Evolutionary conservation across 805 yeast species (phyloP).

Genomic region (Saturnispora quitensis): DNA sequence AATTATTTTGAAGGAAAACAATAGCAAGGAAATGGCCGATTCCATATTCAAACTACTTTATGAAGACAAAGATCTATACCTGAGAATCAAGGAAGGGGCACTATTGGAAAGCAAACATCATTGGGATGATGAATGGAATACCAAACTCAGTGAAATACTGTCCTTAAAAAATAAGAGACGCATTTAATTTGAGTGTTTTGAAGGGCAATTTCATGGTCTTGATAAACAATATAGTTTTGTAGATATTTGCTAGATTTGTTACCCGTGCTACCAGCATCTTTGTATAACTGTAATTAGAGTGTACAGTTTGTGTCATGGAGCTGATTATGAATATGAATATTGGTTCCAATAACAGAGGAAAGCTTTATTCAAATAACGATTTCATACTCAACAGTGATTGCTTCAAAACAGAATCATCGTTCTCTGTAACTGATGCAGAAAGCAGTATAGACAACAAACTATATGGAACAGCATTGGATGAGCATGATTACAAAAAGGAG

Average conservation of each 20-base stretch:
- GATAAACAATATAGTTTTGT: neutral
- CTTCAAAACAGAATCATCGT: slow-evolving; percentile 13
- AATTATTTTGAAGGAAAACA: slow-evolving; percentile 33
- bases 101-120: slow-evolving; percentile 51
- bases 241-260: neutral
- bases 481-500: neutral
- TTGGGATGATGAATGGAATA: slow-evolving; percentile 76
- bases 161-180: neutral
- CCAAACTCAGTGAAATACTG: slow-evolving; percentile 31
- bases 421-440: slow-evolving; percentile 8
- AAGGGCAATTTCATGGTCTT: slow-evolving; percentile 19
- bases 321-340: slow-evolving; percentile 23
- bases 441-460: neutral
- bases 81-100: slow-evolving; percentile 57
- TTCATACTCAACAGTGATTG: slow-evolving; percentile 20
- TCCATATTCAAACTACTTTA: slow-evolving; percentile 26
- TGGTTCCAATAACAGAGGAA: slow-evolving; percentile 32
- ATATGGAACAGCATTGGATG: slow-evolving; percentile 1
- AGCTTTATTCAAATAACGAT: slow-evolving; percentile 31
- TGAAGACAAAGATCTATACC: slow-evolving; percentile 18
- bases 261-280: neutral
- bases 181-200: slow-evolving; percentile 24
- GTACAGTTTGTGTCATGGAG: neutral
- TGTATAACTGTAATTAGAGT: neutral
- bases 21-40: slow-evolving; percentile 37